Evolutionary conservation across 176 grass and related monocot genomes (phyloP).

Genomic region (Cenchrus fungigraminus): DNA sequence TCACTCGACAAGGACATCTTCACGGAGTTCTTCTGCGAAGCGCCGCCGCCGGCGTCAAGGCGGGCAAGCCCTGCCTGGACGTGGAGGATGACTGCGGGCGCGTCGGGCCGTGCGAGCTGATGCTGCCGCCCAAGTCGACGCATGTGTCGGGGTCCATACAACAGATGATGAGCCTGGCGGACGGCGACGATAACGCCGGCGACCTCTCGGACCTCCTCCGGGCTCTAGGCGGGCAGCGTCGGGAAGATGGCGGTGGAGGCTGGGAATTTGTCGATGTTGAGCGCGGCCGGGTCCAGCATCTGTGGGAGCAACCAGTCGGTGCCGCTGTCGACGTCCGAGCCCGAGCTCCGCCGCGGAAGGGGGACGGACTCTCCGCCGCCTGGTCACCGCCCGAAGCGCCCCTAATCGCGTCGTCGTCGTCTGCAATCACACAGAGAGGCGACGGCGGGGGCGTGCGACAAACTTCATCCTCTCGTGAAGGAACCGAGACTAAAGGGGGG

Average conservation of each 20-base stretch:
- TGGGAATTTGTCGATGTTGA: constrained; percentile 54
- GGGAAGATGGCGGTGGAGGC: constrained; percentile 30
- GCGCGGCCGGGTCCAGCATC: constrained; percentile 69
- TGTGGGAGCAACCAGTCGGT: constrained; percentile 66
- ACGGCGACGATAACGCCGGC: constrained; percentile 24
- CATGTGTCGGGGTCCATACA: constrained; percentile 41
- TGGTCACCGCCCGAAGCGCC: no score
- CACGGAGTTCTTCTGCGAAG: constrained; percentile 69
- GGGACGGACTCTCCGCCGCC: no score
- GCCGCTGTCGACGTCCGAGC: no score
- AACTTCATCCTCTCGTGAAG: no score
- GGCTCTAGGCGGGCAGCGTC: neutral
- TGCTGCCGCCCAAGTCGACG: constrained; percentile 76
- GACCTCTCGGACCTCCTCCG: constrained; percentile 47
- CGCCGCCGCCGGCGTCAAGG: neutral
- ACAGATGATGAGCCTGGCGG: constrained; percentile 39
- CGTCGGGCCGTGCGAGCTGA: constrained; percentile 42
- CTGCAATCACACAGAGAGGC: no score
- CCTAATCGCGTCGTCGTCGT: no score
- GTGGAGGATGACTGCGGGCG: neutral
- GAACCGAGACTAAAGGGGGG: no score
- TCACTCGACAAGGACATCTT: constrained; percentile 81
- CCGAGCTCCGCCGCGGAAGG: no score
- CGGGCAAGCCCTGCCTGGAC: neutral
- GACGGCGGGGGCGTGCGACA: no score